Base-by-base conservation (phyloP, 148 eudicot genomes). In the Silene conica region DNA sequence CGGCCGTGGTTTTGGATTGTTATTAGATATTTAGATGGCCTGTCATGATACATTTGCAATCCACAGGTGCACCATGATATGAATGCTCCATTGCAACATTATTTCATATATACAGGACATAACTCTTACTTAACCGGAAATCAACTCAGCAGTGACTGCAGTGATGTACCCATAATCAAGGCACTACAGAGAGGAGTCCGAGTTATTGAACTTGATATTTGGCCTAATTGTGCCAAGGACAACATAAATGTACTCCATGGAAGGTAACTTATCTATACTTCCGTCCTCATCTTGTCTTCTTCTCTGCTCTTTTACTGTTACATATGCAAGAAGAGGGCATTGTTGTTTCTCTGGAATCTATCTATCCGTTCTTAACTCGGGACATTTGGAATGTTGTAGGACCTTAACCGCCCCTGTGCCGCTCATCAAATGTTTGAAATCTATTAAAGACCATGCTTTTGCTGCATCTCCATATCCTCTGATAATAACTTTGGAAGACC, bases 11-110 rank as follows among this genome's bases (percentile, higher is more conserved):
- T n/a, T n/a, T n/a, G n/a, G n/a, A n/a, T n/a, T n/a, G n/a, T n/a
- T n/a, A n/a, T n/a, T n/a, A n/a, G n/a, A n/a, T n/a, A n/a, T n/a
- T n/a, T n/a, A 26, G 28, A 26, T 2, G 28, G 28, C 28, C 28
- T 26, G 28, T 26, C 72, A 84, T 76, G 9, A 70, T 72, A 57
- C 23, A 63, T 26, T 54, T 70, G 38, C 38, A 41, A 45, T 87
- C 71, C 54, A 76, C 97, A 95, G 98, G 97, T 95, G 77, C 98
- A 92, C 88, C 93, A 95, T 76, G 98, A 95, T 74, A 95, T 95
- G 98, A 87, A 86, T 77, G 92, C 92, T 83, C 93, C 98, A 28
- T 76, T 95, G 92, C 98, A 95, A 71, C 92, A 95, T 57, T 95
- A 92, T 81, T 95, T 84, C 86, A 85, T 94, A 83, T 94, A 83